These are phyloP conservation scores for Xylaria hypoxylon DNA, from an alignment of 2,329 filamentous ascomycete species.

Conservation along the genomic window DNA sequence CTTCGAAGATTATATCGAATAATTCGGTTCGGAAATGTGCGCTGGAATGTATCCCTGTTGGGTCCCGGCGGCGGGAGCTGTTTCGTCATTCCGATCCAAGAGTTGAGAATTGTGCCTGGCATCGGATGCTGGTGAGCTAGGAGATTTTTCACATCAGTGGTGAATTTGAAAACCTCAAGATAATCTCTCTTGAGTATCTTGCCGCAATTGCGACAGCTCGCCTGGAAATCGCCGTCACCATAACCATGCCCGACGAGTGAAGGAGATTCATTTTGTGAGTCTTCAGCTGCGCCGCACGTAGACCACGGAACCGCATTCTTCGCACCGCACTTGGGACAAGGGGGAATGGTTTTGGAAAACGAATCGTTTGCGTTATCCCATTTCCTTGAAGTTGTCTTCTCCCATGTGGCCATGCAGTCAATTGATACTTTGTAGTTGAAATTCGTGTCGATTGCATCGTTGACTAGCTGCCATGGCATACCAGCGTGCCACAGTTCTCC, in stretches of 20 bases:
- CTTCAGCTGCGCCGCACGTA: conserved; percentile 56
- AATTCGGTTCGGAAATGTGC: conserved; percentile 69
- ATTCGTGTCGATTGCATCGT: conserved; percentile 66
- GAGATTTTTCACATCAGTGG: conserved; percentile 64
- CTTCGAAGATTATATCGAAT: conserved; percentile 60
- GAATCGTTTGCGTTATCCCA: conserved; percentile 72
- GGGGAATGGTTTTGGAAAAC: conserved; percentile 57
- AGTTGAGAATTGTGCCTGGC: conserved; percentile 74
- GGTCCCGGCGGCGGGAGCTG: conserved; percentile 39
- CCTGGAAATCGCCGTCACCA: conserved; percentile 67
- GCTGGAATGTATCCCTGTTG: conserved; percentile 44
- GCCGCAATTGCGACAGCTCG: conserved; percentile 64
- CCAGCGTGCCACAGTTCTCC: conserved; percentile 69
- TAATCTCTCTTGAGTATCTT: conserved; percentile 65
- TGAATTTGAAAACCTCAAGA: conserved; percentile 72
- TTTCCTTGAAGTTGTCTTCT: conserved; percentile 57
- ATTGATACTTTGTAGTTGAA: conserved; percentile 67
- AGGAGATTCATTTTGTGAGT: conserved; percentile 51
- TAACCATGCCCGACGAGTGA: conserved; percentile 66
- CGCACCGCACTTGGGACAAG: conserved; percentile 66
- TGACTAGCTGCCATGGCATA: conserved; percentile 74
- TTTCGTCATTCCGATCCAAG: conserved; percentile 62
- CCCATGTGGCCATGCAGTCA: conserved; percentile 61
- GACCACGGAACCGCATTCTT: conserved; percentile 69
- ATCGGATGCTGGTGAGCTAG: conserved; percentile 64